Evolutionary conservation across 352 stramenopile species (phyloP).

Genomic region (Phytophthora hibernalis): DNA sequence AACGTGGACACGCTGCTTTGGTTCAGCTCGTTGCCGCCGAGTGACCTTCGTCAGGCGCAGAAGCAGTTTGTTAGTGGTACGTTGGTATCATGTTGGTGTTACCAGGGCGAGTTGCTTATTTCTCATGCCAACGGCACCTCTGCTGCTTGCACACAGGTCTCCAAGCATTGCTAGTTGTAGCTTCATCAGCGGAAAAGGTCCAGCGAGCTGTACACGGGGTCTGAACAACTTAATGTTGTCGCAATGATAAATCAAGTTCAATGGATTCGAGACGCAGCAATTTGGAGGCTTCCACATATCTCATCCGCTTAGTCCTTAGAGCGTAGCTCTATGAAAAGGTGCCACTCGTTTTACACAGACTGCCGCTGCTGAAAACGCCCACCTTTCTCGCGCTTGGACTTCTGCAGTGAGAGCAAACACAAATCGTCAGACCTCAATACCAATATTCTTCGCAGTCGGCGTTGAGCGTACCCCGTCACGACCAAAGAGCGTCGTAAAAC

Average conservation of each 20-base stretch:
- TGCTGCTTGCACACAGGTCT: conserved; percentile 27
- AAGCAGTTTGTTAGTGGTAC: conserved; percentile 65
- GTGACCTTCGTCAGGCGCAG: conserved; percentile 66
- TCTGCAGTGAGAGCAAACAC: background rate
- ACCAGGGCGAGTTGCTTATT: background rate
- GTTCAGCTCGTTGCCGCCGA: conserved; percentile 79
- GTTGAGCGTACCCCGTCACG: background rate
- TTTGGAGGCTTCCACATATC: background rate
- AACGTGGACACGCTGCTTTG: conserved; percentile 54
- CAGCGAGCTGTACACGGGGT: conserved; percentile 33
- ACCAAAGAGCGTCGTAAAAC: conserved; percentile 31
- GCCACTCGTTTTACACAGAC: conserved; percentile 21
- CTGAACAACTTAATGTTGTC: background rate
- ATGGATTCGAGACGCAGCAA: background rate
- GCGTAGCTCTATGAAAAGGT: background rate
- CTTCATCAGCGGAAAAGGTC: conserved; percentile 36
- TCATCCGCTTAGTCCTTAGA: background rate
- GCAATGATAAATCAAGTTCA: background rate
- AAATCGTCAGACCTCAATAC: background rate
- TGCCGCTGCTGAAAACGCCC: conserved; percentile 21
- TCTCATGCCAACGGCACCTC: background rate
- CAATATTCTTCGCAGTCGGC: background rate
- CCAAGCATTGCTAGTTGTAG: conserved; percentile 46
- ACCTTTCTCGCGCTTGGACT: conserved; percentile 8
- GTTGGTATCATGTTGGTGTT: conserved; percentile 1